phyloP scores from a whole-genome alignment of 2,329 filamentous ascomycete genomes.

The Neurospora sp. region DNA sequence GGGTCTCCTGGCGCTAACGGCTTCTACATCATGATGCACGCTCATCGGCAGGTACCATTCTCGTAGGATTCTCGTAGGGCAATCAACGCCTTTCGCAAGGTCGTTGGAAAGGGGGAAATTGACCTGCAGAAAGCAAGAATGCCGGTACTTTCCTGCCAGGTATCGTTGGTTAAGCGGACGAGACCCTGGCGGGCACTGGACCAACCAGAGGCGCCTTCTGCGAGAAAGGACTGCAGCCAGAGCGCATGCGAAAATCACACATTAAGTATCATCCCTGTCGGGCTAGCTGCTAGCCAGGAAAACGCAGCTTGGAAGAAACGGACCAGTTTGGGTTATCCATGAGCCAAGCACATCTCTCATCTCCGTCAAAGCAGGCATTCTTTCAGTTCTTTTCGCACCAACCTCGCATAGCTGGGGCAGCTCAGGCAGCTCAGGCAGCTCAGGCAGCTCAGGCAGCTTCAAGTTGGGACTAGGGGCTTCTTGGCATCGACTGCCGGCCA shows the following conservation, averaged over 20 bases:
- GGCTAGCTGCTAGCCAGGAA: background rate
- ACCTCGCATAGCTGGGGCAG: background rate
- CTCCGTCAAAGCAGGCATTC: background rate
- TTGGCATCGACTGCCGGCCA: background rate
- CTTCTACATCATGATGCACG: background rate
- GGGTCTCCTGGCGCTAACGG: background rate
- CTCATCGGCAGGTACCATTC: background rate
- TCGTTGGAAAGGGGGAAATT: background rate
- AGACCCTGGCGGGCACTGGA: background rate
- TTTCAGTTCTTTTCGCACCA: background rate
- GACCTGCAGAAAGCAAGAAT: background rate
- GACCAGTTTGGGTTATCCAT: background rate
- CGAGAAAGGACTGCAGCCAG: background rate
- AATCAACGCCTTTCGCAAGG: background rate
- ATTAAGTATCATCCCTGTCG: background rate
- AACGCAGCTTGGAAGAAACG: background rate
- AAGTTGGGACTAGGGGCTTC: background rate
- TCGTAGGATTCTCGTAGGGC: background rate
- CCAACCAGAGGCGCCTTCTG: background rate
- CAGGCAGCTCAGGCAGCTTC: background rate
- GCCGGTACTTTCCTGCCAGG: background rate
- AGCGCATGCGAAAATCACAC: background rate
- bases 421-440: background rate
- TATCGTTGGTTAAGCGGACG: background rate
- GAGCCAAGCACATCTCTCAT: background rate